These are phyloP conservation scores for Sanghuangporus sanghuang DNA, from an alignment of 1,284 basidiomycete species.

Conservation along the genomic window DNA sequence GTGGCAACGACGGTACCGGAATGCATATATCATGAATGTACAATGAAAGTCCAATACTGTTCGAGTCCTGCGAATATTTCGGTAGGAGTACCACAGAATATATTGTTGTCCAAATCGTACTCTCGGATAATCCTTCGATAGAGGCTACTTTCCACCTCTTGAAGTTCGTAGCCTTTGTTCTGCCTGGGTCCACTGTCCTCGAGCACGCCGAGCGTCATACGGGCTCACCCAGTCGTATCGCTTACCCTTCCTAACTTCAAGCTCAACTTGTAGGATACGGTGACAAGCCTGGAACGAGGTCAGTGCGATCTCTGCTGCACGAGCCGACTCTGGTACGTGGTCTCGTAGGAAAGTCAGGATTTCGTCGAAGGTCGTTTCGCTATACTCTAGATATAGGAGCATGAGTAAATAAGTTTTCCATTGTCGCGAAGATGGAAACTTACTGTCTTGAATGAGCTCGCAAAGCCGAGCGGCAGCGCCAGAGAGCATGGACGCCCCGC, in stretches of 20 bases:
- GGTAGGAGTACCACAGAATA: no score
- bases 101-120: no score
- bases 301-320: slow-evolving; percentile 10
- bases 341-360: slow-evolving; percentile 10
- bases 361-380: slow-evolving; percentile 13
- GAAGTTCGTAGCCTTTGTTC: background rate
- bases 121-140: no score
- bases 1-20: no score
- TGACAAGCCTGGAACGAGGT: slow-evolving; percentile 13
- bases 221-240: slow-evolving; percentile 6
- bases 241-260: slow-evolving; percentile 7
- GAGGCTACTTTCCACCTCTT: background rate
- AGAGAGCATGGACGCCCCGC: slow-evolving; percentile 6
- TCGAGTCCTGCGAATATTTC: no score
- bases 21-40: no score
- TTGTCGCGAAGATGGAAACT: background rate
- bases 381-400: background rate
- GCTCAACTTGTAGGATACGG: slow-evolving; percentile 8
- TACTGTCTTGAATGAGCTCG: slow-evolving; percentile 11
- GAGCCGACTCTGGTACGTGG: slow-evolving; percentile 14
- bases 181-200: background rate
- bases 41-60: no score
- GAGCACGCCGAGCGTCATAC: slow-evolving; percentile 2
- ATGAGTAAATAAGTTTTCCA: background rate
- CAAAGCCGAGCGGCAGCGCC: slow-evolving; percentile 11